Base-by-base conservation (phyloP, 306 rosid species). In the Cyclanthera cordifolia region DNA sequence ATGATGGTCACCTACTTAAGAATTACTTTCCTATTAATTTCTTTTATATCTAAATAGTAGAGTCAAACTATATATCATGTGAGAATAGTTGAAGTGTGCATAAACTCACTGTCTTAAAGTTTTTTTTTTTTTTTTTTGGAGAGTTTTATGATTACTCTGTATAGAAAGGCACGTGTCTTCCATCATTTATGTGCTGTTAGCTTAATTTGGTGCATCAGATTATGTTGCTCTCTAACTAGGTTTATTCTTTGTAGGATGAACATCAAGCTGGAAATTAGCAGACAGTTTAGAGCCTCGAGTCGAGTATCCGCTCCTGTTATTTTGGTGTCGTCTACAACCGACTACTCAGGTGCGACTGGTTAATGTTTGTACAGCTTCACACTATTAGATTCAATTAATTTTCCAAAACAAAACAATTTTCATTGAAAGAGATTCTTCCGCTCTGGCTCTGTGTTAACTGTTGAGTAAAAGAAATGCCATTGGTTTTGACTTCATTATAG, bases 211-310 rank as follows among this genome's bases (percentile, higher is more conserved):
- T 27, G 37, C 37, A 32, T 6, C 4, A 32, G 37, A 32, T 32
- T 32, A 32, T 32, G 37, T 32, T 58, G 45, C 23, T 32, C n/a
- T 8, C 68, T 63, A 39, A 61, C 30, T 19, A 20, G 50, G 30
- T 39, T 61, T 19, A 39, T 30, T 61, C 4, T 61, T 20, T 39
- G 69, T 37, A 61, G 69, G 69, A 39, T 61, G 69, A 61, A 51
- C 24, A 61, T 39, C 50, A 28, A 41, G 69, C 16, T 61, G 69
- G 51, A 17, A 11, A 39, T 61, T 51, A 61, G 27, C 69, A 63
- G 51, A 41, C 32, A 34, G 52, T 41, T 63, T 63, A 41, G 51
- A 63, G 69, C 47, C 4, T 4, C 4, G 69, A 63, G 51, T 63
- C 8, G 48, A 47, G 68, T 37, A 37, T 61, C 20, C 41, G 68